These are phyloP conservation scores for Apiospora saccharicola DNA, from an alignment of 2,329 filamentous ascomycete genomes.

Conservation along the genomic window DNA sequence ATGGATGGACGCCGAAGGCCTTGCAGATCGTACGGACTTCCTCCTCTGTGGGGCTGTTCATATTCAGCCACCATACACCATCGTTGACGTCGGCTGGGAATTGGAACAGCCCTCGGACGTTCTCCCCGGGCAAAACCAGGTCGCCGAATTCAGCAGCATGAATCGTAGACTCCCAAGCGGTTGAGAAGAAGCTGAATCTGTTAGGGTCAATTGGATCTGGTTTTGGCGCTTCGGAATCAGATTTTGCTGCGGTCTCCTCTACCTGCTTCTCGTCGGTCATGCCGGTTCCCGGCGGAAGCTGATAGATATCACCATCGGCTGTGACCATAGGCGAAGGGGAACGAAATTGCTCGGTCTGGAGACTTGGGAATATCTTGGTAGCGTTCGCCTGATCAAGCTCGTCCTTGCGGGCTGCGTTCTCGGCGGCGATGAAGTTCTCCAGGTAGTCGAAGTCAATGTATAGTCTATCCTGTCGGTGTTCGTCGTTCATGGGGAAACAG, in stretches of 20 bases:
- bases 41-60: constrained; percentile 87
- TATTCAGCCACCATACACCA: constrained; percentile 99
- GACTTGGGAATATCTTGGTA: constrained; percentile 65
- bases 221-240: constrained; percentile 46
- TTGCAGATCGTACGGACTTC: constrained; percentile 89
- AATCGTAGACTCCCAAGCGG: constrained; percentile 90
- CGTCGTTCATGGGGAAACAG: constrained; percentile 82
- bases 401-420: constrained; percentile 57
- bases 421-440: constrained; percentile 83
- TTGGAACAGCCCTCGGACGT: constrained; percentile 84
- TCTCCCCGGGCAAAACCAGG: constrained; percentile 87
- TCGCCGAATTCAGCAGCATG: constrained; percentile 90
- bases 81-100: constrained; percentile 67
- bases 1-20: constrained; percentile 92
- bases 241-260: constrained; percentile 36
- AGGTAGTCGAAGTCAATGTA: constrained; percentile 93
- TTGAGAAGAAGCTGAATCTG: constrained; percentile 96
- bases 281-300: constrained; percentile 58
- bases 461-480: constrained; percentile 73
- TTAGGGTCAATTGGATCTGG: constrained; percentile 65
- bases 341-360: constrained; percentile 53
- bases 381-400: constrained; percentile 58
- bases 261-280: constrained; percentile 55
- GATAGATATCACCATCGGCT: constrained; percentile 63
- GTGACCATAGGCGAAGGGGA: constrained; percentile 50